Conservation (phyloP, 257 asterid species). For the Solanum medicagineum region DNA sequence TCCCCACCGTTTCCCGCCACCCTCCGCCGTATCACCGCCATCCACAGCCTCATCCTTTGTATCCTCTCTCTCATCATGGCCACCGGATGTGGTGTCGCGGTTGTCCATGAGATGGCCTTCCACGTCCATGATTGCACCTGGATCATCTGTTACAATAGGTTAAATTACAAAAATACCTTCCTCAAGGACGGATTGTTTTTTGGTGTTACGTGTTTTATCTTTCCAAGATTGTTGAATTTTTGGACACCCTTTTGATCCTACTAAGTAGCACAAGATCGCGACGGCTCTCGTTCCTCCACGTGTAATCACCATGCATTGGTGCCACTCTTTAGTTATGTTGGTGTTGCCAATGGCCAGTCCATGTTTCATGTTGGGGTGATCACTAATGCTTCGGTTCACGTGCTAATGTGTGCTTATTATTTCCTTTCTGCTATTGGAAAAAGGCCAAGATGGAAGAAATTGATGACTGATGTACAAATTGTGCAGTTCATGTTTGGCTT, state of each 20-base stretch:
- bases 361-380: slow-evolving; percentile 71
- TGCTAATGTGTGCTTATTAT: slow-evolving; percentile 72
- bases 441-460: slow-evolving; percentile 69
- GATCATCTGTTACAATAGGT: slow-evolving; percentile 39
- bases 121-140: slow-evolving; percentile 29
- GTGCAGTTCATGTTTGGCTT: slow-evolving; percentile 61
- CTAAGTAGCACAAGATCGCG: slow-evolving; percentile 30
- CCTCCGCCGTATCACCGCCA: slow-evolving; percentile 62
- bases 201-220: slow-evolving; percentile 73
- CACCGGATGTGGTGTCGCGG: slow-evolving; percentile 43
- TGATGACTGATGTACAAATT: slow-evolving; percentile 66
- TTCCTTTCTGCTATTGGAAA: slow-evolving; percentile 45
- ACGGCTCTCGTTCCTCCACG: slow-evolving; percentile 77
- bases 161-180: slow-evolving; percentile 26
- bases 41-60: slow-evolving; percentile 59
- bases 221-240: slow-evolving; percentile 61
- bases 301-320: slow-evolving; percentile 83
- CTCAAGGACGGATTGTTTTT: slow-evolving; percentile 51
- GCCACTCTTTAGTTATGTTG: slow-evolving; percentile 51
- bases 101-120: slow-evolving; percentile 49
- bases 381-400: slow-evolving; percentile 68
- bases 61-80: slow-evolving; percentile 61
- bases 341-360: slow-evolving; percentile 45
- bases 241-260: slow-evolving; percentile 57
- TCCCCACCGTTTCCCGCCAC: slow-evolving; percentile 23